Evolutionary conservation across 208 protist species (phyloP).

Genomic region (Wallacemonas sp.): DNA sequence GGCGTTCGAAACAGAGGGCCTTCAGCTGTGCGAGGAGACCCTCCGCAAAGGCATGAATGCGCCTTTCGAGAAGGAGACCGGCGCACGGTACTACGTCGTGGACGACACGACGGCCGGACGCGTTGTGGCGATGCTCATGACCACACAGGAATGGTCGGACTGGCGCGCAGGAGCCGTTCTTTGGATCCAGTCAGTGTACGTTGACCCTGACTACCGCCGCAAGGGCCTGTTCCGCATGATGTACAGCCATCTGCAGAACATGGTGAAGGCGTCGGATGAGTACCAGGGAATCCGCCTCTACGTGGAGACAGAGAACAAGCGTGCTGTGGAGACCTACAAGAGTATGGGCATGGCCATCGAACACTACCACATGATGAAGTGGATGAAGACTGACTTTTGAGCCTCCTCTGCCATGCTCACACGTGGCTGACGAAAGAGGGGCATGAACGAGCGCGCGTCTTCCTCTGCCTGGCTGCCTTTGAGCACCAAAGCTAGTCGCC

Average conservation of each 20-base stretch:
- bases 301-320: slow-evolving; percentile 48
- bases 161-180: slow-evolving; percentile 55
- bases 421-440: too few relatives aligned
- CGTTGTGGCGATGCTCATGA: slow-evolving; percentile 63
- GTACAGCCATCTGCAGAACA: slow-evolving; percentile 41
- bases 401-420: not conserved
- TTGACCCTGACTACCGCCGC: slow-evolving; percentile 39
- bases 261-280: slow-evolving; percentile 37
- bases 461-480: not conserved
- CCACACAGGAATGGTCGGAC: slow-evolving; percentile 73
- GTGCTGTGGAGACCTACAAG: slow-evolving; percentile 38
- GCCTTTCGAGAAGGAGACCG: slow-evolving; percentile 33
- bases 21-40: slow-evolving; percentile 34
- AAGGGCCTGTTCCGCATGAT: slow-evolving; percentile 35
- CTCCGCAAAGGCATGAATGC: slow-evolving; percentile 38
- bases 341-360: slow-evolving; percentile 57
- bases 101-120: slow-evolving; percentile 23
- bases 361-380: slow-evolving; percentile 77
- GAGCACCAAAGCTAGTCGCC: not conserved
- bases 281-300: slow-evolving; percentile 60
- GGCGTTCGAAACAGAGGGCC: slow-evolving; percentile 57
- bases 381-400: slow-evolving; percentile 54
- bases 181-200: slow-evolving; percentile 73
- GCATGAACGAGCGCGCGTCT: too few relatives aligned
- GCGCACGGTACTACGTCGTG: slow-evolving; percentile 47